A percentile compares a stretch with the other conserved stretches of the same genome.
Evolutionary conservation across 192 early-diverging fungal genomes (phyloP).

Genomic region (Podila epicladia): DNA sequence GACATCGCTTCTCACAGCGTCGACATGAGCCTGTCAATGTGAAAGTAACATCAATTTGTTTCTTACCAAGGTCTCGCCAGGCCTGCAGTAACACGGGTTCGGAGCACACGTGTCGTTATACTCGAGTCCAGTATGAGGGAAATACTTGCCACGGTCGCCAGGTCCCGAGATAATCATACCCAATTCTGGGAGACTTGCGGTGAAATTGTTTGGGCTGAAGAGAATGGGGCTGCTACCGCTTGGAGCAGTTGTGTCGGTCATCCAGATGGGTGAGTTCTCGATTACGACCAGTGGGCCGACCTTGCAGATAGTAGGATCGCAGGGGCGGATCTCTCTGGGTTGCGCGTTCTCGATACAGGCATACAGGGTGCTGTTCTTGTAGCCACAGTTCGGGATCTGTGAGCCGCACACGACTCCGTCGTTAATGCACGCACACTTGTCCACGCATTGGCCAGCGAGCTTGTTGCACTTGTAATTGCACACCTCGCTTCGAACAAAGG

Average conservation of each 20-base stretch:
- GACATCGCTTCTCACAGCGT: background rate
- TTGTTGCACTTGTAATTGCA: background rate
- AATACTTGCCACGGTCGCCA: background rate
- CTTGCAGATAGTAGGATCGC: constrained; percentile 1
- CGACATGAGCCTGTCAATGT: background rate
- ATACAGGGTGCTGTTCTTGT: constrained; percentile 2
- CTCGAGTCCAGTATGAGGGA: background rate
- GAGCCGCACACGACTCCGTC: constrained; percentile 3
- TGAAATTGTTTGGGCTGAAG: too few species aligned
- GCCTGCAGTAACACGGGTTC: constrained; percentile 9
- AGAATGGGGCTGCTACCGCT: background rate
- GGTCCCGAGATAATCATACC: too few species aligned
- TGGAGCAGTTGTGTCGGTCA: background rate
- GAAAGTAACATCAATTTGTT: background rate
- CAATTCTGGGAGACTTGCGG: too few species aligned
- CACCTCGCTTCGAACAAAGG: background rate
- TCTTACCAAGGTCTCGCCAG: constrained; percentile 8
- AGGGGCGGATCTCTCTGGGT: background rate
- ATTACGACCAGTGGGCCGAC: too few species aligned
- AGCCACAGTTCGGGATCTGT: background rate
- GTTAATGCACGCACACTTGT: background rate
- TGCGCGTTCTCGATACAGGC: background rate
- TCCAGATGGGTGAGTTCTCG: too few species aligned
- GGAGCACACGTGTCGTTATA: constrained; percentile 3
- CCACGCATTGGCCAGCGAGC: background rate